These are phyloP conservation scores for Xylaria sp. DNA, from an alignment of 2,329 filamentous ascomycete species.

Conservation along the genomic window DNA sequence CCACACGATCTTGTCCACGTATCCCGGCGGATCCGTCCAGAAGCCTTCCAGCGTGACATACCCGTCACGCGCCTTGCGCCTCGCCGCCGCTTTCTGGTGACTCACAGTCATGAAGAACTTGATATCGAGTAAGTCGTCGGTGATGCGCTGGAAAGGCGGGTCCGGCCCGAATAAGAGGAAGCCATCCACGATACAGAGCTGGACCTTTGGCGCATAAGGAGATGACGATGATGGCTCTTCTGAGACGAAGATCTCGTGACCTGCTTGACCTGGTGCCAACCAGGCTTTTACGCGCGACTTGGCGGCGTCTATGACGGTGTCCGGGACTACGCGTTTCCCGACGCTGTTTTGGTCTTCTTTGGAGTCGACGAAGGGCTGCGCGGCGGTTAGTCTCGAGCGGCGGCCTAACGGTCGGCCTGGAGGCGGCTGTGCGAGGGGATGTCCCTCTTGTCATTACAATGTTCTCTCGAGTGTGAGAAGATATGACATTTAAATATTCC, in stretches of 20 bases:
- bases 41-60: conserved; percentile 85
- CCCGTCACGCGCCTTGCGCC: conserved; percentile 63
- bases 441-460: not conserved
- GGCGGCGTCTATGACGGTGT: conserved; percentile 41
- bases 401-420: not conserved
- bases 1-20: conserved; percentile 94
- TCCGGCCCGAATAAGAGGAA: conserved; percentile 70
- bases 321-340: conserved; percentile 49
- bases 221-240: not conserved
- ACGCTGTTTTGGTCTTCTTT: conserved; percentile 60
- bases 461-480: not conserved
- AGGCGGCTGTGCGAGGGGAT: not conserved
- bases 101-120: conserved; percentile 72
- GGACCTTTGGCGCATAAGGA: conserved; percentile 32
- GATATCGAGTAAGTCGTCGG: conserved; percentile 60
- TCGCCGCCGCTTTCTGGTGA: conserved; percentile 56
- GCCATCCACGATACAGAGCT: conserved; percentile 75
- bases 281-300: conserved; percentile 45
- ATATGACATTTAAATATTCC: too few species aligned
- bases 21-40: conserved; percentile 90
- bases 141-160: conserved; percentile 35
- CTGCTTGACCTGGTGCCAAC: conserved; percentile 40
- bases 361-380: conserved; percentile 46
- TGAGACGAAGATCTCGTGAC: conserved; percentile 31
- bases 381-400: conserved; percentile 5